A percentile compares a stretch with the other conserved stretches of the same genome.
Conservation (phyloP, 164 flowering plant species). For the Protea cynaroides region DNA sequence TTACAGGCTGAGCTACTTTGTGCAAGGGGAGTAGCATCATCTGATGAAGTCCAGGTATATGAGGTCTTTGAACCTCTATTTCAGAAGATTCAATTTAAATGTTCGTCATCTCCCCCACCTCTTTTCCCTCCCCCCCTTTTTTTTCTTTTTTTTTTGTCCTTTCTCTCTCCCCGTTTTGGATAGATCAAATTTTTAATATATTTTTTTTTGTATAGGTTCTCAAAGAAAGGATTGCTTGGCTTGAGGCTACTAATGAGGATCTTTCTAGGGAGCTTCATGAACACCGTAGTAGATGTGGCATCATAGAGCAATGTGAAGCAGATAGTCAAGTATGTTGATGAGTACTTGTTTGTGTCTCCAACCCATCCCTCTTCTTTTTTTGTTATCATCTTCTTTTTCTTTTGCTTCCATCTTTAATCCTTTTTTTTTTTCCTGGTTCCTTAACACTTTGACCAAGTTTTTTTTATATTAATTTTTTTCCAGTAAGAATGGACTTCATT, state of each 20-base stretch:
- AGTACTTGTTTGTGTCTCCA: background rate
- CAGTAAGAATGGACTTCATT: background rate
- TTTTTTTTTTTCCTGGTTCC: no score
- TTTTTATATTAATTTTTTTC: no score
- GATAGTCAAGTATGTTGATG: constrained; percentile 41
- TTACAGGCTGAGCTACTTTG: constrained; percentile 91
- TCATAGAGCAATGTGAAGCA: constrained; percentile 41
- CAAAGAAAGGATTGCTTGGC: constrained; percentile 88
- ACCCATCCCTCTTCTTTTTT: no score
- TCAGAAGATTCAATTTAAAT: no score
- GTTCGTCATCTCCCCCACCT: background rate
- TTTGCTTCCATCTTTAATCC: no score
- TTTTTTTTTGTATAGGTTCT: constrained; percentile 47
- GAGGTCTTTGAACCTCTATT: background rate
- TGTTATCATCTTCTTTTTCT: no score
- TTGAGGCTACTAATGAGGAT: constrained; percentile 86
- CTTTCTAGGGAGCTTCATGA: constrained; percentile 79
- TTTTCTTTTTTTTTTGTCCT: background rate
- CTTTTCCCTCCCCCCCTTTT: background rate
- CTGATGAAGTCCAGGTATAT: constrained; percentile 81
- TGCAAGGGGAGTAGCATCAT: constrained; percentile 62
- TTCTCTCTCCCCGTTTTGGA: background rate
- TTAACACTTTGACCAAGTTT: no score
- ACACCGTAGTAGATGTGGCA: constrained; percentile 50
- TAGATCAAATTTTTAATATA: background rate